These are phyloP conservation scores for Ulota crispa DNA, from an alignment of 225 moss, liverwort and hornwort species.

Conservation along the genomic window DNA sequence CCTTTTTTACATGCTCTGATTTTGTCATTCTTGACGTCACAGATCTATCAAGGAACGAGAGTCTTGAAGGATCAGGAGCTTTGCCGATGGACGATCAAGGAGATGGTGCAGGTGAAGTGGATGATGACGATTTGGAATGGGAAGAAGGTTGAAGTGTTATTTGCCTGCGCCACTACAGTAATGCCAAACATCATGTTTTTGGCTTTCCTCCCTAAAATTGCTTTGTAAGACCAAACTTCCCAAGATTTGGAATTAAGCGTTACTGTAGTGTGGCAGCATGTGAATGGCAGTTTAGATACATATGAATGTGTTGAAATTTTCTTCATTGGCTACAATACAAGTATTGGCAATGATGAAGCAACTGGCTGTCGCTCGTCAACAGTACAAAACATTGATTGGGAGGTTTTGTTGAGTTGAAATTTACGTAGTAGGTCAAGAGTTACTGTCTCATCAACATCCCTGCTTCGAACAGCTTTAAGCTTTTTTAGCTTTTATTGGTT, in stretches of 20 bases:
- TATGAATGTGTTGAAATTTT: background rate
- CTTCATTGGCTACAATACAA: conserved; percentile 11
- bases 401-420: conserved; percentile 20
- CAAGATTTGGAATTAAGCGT: conserved; percentile 11
- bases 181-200: background rate
- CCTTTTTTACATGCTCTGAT: background rate
- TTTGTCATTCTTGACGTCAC: conserved; percentile 1
- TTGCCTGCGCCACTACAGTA: background rate
- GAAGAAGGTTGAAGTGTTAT: conserved; percentile 62
- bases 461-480: conserved; percentile 16
- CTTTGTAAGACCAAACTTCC: background rate
- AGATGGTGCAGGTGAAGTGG: conserved; percentile 48
- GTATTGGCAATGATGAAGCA: background rate
- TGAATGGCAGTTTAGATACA: conserved; percentile 18
- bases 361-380: background rate
- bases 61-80: conserved; percentile 29
- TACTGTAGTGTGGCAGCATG: background rate
- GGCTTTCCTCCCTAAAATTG: conserved; percentile 2
- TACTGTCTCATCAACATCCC: conserved; percentile 16
- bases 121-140: conserved; percentile 89
- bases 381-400: conserved; percentile 14
- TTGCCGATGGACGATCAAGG: conserved; percentile 48
- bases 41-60: conserved; percentile 38
- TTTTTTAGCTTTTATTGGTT: background rate
- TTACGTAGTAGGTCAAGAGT: conserved; percentile 17